These are phyloP conservation scores for Rhizophora mangle DNA, from an alignment of 345 rosid species.

Conservation along the genomic window DNA sequence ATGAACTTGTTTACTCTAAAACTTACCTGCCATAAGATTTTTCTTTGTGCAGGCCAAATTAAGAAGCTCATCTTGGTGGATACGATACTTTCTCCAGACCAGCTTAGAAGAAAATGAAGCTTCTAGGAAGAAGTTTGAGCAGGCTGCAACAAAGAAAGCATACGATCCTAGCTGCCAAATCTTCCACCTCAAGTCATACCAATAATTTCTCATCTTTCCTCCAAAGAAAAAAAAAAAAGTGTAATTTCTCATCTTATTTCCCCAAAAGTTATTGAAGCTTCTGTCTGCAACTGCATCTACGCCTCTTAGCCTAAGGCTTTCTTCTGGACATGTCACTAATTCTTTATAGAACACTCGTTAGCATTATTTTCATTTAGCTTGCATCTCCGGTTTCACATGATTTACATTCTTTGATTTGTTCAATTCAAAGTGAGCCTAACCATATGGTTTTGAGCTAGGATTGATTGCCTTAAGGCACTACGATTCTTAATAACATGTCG, in stretches of 20 bases:
- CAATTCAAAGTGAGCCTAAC: no score
- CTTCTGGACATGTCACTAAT: background rate
- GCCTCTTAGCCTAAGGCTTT: background rate
- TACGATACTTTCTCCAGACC: conserved; percentile 56
- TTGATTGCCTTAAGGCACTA: no score
- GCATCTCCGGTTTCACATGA: background rate
- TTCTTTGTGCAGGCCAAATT: conserved; percentile 51
- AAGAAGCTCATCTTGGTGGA: conserved; percentile 77
- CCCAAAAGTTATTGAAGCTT: background rate
- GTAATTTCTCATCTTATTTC: background rate
- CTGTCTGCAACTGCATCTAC: background rate
- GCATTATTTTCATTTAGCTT: background rate
- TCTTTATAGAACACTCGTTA: background rate
- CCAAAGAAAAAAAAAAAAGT: no score
- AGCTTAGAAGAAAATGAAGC: conserved; percentile 64
- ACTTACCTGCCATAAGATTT: background rate
- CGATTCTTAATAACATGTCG: no score
- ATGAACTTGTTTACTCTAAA: background rate
- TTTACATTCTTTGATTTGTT: background rate
- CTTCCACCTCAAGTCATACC: conserved; percentile 26
- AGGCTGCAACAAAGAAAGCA: conserved; percentile 10
- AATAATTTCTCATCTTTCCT: background rate
- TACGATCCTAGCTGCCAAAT: conserved; percentile 21
- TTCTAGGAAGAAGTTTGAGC: conserved; percentile 46
- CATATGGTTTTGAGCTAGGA: no score